Percentiles rank a stretch among this genome's conserved stretches.
phyloP scores from a whole-genome alignment of 805 yeast genomes.

The Schwanniomyces occidentalis region DNA sequence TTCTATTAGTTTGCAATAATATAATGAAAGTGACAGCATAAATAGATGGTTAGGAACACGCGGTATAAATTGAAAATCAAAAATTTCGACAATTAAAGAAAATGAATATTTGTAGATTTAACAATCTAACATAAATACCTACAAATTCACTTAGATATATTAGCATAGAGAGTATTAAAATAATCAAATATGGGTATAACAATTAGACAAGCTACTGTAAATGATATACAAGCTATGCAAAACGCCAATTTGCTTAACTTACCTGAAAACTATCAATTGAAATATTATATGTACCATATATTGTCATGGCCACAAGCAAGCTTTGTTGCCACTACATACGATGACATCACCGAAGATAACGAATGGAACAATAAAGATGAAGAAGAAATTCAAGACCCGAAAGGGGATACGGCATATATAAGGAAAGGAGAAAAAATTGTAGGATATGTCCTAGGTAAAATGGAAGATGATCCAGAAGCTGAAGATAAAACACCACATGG shows the following conservation, averaged over 20 bases:
- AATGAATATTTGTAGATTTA: too few species aligned
- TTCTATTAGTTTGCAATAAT: too few species aligned
- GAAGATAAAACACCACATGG: conserved; percentile 81
- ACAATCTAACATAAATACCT: too few species aligned
- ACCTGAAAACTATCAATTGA: conserved; percentile 92
- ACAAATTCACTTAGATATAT: too few species aligned
- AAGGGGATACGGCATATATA: conserved; percentile 66
- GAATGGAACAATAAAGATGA: conserved; percentile 30
- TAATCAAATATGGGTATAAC: conserved; percentile 75
- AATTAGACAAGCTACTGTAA: conserved; percentile 82
- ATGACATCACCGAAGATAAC: conserved; percentile 27
- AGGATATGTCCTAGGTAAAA: conserved; percentile 94
- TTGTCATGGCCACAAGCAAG: conserved; percentile 98
- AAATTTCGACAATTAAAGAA: too few species aligned
- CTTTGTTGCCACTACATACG: conserved; percentile 86
- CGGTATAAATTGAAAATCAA: too few species aligned
- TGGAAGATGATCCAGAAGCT: conserved; percentile 91
- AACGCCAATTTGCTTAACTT: conserved; percentile 88
- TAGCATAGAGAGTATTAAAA: too few species aligned
- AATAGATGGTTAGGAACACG: too few species aligned
- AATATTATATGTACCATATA: conserved; percentile 91
- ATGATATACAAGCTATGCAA: conserved; percentile 92
- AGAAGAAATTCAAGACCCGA: conserved; percentile 37
- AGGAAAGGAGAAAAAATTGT: conserved; percentile 75
- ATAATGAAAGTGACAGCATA: too few species aligned